Evolutionary conservation across 1,284 basidiomycete genomes (phyloP).

Genomic region (Trichosporon sp.): DNA sequence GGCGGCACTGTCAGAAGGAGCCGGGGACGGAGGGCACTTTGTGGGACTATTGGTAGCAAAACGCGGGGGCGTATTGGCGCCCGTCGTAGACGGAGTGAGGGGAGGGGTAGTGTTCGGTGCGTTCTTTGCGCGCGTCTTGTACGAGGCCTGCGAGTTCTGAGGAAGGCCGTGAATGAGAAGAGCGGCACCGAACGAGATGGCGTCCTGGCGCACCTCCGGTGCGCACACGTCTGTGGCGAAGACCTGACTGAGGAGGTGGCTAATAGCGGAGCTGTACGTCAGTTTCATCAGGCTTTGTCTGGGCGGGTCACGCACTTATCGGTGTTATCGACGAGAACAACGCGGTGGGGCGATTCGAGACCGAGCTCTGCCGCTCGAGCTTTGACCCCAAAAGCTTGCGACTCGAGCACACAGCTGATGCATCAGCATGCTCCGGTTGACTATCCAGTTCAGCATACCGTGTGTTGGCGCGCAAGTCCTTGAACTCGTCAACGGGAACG

Average conservation of each 20-base stretch:
- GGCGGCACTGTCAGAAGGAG: constrained; percentile 2
- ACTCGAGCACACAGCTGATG: constrained; percentile 24
- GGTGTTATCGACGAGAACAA: constrained; percentile 22
- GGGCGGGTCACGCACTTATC: constrained; percentile 6
- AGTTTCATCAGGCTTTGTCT: neutral
- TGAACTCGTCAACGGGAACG: constrained; percentile 21
- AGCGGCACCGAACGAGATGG: neutral
- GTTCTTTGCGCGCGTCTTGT: neutral
- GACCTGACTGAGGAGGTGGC: constrained; percentile 23
- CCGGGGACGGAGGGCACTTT: constrained; percentile 8
- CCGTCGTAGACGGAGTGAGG: neutral
- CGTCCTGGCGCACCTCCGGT: neutral
- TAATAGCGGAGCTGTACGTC: constrained; percentile 18
- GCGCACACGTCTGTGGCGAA: constrained; percentile 22
- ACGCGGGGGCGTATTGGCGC: neutral
- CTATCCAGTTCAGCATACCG: constrained; percentile 10
- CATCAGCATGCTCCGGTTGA: constrained; percentile 5
- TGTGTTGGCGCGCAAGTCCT: constrained; percentile 25
- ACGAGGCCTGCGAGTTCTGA: neutral
- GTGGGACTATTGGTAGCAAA: neutral
- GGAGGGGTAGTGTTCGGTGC: neutral
- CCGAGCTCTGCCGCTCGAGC: constrained; percentile 9
- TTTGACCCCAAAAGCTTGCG: constrained; percentile 15
- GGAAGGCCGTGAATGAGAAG: neutral
- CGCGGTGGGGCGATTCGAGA: neutral